Percentiles rank a stretch among this genome's conserved stretches.
phyloP scores from a whole-genome alignment of 257 asterid species.

The Solanum commersonii region DNA sequence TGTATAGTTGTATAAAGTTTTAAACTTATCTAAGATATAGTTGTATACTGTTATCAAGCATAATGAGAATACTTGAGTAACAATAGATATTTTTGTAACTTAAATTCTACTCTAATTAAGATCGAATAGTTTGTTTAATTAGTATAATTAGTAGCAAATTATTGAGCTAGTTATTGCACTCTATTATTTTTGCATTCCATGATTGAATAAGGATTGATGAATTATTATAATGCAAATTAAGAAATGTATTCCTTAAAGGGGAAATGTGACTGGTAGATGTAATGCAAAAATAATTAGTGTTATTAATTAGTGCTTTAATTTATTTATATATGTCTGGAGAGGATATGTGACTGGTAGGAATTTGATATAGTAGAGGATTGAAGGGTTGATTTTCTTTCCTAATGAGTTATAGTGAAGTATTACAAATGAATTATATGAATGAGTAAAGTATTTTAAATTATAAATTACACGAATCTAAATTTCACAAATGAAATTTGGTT shows the following conservation, averaged over 20 bases:
- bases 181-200: not conserved
- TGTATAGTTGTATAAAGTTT: not conserved
- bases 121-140: not conserved
- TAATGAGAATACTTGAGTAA: not conserved
- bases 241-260: not conserved
- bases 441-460: too few relatives aligned
- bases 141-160: not conserved
- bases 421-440: too few relatives aligned
- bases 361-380: too few relatives aligned
- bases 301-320: not conserved
- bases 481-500: too few relatives aligned
- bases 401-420: too few relatives aligned
- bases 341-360: not conserved
- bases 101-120: not conserved
- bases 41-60: not conserved
- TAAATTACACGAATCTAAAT: too few relatives aligned
- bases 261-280: not conserved
- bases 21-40: not conserved
- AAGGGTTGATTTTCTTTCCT: too few relatives aligned
- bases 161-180: not conserved
- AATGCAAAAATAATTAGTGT: not conserved
- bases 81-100: not conserved
- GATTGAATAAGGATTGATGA: not conserved
- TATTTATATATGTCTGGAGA: not conserved
- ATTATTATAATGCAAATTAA: not conserved